Evolutionary conservation across 805 yeast species (phyloP).

Genomic region (Cyberlindnera nakhonratchasimensis): DNA sequence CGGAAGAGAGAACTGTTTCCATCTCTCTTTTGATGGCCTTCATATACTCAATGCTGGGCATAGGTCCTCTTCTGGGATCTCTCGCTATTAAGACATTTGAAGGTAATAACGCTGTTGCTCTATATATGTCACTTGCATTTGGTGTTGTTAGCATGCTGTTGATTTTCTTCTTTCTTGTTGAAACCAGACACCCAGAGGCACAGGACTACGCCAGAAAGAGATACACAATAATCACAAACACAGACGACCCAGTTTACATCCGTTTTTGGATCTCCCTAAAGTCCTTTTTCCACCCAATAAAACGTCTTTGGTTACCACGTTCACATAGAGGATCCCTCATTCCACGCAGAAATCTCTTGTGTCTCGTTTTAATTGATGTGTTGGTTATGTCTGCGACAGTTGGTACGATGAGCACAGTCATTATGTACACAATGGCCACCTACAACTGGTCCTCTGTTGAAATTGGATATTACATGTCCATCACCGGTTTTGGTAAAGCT

Average conservation of each 20-base stretch:
- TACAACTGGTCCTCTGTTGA: constrained; percentile 26
- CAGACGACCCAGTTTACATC: not conserved
- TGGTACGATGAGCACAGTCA: constrained; percentile 21
- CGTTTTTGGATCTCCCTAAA: not conserved
- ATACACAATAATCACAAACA: not conserved
- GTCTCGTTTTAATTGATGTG: constrained; percentile 21
- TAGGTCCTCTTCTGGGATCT: constrained; percentile 27
- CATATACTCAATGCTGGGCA: constrained; percentile 21
- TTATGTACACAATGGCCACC: constrained; percentile 20
- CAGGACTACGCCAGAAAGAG: constrained; percentile 13
- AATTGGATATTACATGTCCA: constrained; percentile 26
- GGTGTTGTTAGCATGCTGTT: constrained; percentile 9
- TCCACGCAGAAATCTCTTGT: constrained; percentile 22
- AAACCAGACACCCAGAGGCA: constrained; percentile 24
- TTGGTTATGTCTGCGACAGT: constrained; percentile 24
- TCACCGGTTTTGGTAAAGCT: constrained; percentile 24
- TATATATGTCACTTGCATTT: constrained; percentile 11
- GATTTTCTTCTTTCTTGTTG: constrained; percentile 9
- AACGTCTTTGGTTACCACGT: constrained; percentile 22
- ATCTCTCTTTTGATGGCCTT: constrained; percentile 25
- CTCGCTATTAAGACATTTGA: constrained; percentile 14
- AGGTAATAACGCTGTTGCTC: constrained; percentile 6
- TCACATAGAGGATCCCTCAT: constrained; percentile 12
- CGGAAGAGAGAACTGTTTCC: constrained; percentile 17
- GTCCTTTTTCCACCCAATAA: constrained; percentile 19